These are phyloP conservation scores for Fraxinus nigra DNA, from an alignment of 305 asterid species.

Conservation along the genomic window DNA sequence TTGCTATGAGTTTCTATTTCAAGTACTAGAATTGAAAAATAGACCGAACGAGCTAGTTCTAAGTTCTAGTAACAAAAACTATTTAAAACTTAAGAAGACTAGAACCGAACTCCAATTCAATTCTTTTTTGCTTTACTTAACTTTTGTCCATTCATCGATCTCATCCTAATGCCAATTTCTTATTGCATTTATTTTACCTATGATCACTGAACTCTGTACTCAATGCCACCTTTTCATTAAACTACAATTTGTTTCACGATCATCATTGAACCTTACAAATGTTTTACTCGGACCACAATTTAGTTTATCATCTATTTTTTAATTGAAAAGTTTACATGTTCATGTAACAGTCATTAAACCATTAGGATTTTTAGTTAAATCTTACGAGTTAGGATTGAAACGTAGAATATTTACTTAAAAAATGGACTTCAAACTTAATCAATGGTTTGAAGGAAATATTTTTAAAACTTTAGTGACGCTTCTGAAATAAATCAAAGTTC, in stretches of 20 bases:
- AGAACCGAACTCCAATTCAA: neutral
- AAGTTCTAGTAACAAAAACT: neutral
- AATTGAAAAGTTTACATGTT: neutral
- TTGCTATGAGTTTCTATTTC: neutral
- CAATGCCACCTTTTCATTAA: neutral
- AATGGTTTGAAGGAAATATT: neutral
- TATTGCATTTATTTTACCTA: neutral
- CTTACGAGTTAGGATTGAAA: neutral
- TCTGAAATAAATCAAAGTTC: neutral
- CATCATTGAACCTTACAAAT: neutral
- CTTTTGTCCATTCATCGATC: neutral
- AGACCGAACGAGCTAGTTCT: neutral
- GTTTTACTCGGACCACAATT: neutral
- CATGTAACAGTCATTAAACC: neutral
- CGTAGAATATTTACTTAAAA: neutral
- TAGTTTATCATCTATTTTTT: neutral
- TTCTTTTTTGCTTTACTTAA: too few relatives aligned
- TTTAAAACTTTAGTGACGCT: neutral
- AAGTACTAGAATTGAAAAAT: neutral
- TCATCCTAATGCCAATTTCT: neutral
- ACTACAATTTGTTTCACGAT: neutral
- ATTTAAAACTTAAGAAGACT: neutral
- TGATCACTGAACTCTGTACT: neutral
- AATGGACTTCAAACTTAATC: neutral
- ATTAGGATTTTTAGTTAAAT: neutral